phyloP scores from a whole-genome alignment of 345 rosid species.

The Camelina hispida region DNA sequence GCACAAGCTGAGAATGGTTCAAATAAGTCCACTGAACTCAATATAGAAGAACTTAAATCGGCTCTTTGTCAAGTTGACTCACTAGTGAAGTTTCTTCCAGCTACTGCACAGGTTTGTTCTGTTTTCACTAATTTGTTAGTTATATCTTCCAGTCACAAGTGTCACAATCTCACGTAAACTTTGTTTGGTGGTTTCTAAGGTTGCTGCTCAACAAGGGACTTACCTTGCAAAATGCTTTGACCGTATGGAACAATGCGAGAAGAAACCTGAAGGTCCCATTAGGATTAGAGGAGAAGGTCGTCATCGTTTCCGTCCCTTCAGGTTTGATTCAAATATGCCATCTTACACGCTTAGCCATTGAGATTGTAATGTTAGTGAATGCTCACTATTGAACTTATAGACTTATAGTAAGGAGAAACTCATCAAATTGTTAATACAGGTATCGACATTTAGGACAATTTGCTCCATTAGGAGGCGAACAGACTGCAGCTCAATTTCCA shows the following conservation, averaged over 20 bases:
- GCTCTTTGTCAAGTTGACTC: slow-evolving; percentile 85
- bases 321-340: slow-evolving; percentile 47
- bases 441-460: slow-evolving; percentile 87
- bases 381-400: background rate
- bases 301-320: slow-evolving; percentile 89
- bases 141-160: background rate
- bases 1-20: slow-evolving; percentile 62
- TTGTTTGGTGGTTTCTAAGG: slow-evolving; percentile 48
- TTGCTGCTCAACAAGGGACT: slow-evolving; percentile 89
- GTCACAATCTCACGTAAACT: background rate
- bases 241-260: slow-evolving; percentile 84
- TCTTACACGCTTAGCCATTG: background rate
- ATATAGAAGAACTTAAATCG: slow-evolving; percentile 74
- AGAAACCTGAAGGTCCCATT: slow-evolving; percentile 86
- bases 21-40: slow-evolving; percentile 65
- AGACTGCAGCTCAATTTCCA: slow-evolving; percentile 92
- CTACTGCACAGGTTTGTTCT: slow-evolving; percentile 81
- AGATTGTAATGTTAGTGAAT: background rate
- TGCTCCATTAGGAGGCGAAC: slow-evolving; percentile 94
- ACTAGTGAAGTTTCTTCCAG: slow-evolving; percentile 86
- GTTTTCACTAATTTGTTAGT: background rate
- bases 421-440: slow-evolving; percentile 40
- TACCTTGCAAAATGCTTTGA: slow-evolving; percentile 94
- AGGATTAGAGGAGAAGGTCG: slow-evolving; percentile 92
- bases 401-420: background rate